Percentiles rank a stretch among this genome's conserved stretches.
Conservation (phyloP, 129 eudicot species). For the Arctium lappa region DNA sequence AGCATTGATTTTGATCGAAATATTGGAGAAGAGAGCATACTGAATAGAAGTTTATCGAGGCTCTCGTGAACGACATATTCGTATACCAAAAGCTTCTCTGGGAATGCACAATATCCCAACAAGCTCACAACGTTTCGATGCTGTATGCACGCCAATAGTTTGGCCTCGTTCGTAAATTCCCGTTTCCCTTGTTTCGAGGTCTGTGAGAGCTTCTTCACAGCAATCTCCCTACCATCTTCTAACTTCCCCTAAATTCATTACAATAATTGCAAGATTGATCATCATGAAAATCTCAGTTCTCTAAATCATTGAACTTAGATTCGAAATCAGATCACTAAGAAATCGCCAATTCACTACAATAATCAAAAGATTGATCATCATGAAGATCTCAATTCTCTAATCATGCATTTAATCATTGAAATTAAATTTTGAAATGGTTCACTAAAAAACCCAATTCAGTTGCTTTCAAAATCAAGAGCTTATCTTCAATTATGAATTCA, state of each 20-base stretch:
- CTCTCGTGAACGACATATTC: constrained; percentile 75
- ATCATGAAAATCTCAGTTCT: not conserved
- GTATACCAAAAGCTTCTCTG: constrained; percentile 74
- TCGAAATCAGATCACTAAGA: not conserved
- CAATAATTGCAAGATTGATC: constrained; percentile 3
- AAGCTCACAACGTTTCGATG: constrained; percentile 75
- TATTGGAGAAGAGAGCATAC: constrained; percentile 41
- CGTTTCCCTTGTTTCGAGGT: constrained; percentile 65
- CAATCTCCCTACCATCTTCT: constrained; percentile 74
- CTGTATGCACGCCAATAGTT: constrained; percentile 63
- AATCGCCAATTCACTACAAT: not conserved
- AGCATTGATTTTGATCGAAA: not conserved
- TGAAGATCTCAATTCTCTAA: not conserved
- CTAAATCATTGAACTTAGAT: not conserved
- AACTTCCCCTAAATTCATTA: constrained; percentile 55
- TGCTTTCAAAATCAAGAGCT: not conserved
- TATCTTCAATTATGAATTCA: not conserved
- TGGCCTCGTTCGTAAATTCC: constrained; percentile 75
- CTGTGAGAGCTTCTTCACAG: constrained; percentile 73
- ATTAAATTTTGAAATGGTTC: not conserved
- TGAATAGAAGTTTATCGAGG: constrained; percentile 82
- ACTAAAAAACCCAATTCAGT: not conserved
- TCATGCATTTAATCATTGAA: not conserved
- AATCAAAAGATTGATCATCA: not conserved
- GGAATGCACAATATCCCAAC: constrained; percentile 61